Percentiles rank a stretch among this genome's conserved stretches.
Conservation (phyloP, 2,329 filamentous ascomycete genomes). For the Exophiala dermatitidis region DNA sequence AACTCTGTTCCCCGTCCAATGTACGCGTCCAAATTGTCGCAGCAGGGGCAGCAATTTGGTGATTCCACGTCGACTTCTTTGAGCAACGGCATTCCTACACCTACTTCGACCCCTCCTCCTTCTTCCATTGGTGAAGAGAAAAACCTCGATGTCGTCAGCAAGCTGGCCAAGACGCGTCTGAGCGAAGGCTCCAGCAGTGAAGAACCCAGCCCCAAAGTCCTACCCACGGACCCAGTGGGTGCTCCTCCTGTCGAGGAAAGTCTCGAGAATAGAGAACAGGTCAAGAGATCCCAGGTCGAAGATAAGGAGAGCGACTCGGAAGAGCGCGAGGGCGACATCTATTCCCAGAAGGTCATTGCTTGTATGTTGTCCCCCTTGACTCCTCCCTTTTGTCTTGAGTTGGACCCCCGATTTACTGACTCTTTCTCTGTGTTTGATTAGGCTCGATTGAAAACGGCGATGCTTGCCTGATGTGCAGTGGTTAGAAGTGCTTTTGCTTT, state of each 20-base stretch:
- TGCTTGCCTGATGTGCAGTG: constrained; percentile 93
- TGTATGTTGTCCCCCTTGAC: constrained; percentile 53
- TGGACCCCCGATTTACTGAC: neutral
- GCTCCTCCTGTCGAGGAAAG: constrained; percentile 59
- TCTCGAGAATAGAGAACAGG: constrained; percentile 36
- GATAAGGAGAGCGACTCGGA: constrained; percentile 65
- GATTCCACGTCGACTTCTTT: constrained; percentile 36
- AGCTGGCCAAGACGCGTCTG: constrained; percentile 47
- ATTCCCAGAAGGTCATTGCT: constrained; percentile 80
- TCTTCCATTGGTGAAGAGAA: constrained; percentile 49
- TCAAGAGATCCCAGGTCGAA: constrained; percentile 58
- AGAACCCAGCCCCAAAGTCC: constrained; percentile 64
- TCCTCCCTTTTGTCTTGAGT: neutral
- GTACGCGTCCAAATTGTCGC: constrained; percentile 49
- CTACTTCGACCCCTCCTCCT: constrained; percentile 60
- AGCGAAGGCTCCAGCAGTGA: constrained; percentile 64
- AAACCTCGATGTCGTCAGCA: constrained; percentile 46
- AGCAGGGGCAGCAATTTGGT: constrained; percentile 19
- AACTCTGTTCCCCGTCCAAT: constrained; percentile 60
- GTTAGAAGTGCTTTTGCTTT: constrained; percentile 48
- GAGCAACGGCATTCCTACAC: constrained; percentile 59
- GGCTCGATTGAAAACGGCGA: constrained; percentile 96
- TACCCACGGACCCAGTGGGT: constrained; percentile 61
- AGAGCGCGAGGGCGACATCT: constrained; percentile 83
- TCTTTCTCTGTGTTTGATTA: constrained; percentile 30